Conservation (phyloP, 768 basidiomycete species). For the Bullera alba region DNA sequence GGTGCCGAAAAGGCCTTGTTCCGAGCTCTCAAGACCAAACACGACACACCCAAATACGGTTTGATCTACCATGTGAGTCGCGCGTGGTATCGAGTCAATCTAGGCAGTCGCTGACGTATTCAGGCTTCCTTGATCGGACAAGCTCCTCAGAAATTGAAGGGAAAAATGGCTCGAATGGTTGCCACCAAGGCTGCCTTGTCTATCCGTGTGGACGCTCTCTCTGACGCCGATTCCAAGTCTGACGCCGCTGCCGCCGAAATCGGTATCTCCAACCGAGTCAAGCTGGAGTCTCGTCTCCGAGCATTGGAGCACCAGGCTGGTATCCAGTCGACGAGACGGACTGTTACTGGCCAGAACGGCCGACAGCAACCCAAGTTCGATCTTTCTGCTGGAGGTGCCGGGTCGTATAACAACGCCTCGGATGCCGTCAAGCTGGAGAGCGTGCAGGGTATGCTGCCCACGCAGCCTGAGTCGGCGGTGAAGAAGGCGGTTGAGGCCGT, state of each 20-base stretch:
- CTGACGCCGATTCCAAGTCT: slow-evolving; percentile 77
- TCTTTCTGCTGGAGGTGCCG: slow-evolving; percentile 63
- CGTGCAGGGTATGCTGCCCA: slow-evolving; percentile 57
- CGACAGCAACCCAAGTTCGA: slow-evolving; percentile 70
- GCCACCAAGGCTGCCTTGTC: slow-evolving; percentile 96
- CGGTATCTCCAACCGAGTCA: slow-evolving; percentile 86
- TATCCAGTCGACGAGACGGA: slow-evolving; percentile 61
- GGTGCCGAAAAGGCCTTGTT: slow-evolving; percentile 52
- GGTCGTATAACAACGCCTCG: slow-evolving; percentile 77
- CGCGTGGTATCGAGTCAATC: background rate
- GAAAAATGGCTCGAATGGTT: slow-evolving; percentile 99
- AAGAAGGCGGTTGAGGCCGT: slow-evolving; percentile 67
- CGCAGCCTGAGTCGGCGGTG: slow-evolving; percentile 70
- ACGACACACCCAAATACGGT: slow-evolving; percentile 73
- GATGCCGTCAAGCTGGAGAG: slow-evolving; percentile 59
- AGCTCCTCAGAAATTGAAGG: slow-evolving; percentile 95
- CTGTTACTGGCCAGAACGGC: slow-evolving; percentile 50
- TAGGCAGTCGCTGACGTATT: slow-evolving; percentile 8
- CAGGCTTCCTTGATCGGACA: slow-evolving; percentile 93
- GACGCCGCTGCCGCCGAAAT: slow-evolving; percentile 73
- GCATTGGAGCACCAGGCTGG: slow-evolving; percentile 79
- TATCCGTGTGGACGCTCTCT: slow-evolving; percentile 93
- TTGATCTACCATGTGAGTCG: slow-evolving; percentile 87
- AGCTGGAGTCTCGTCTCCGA: slow-evolving; percentile 88
- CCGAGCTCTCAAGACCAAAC: slow-evolving; percentile 52